Percentiles rank a stretch among this genome's conserved stretches.
These are phyloP conservation scores for Chrysoporthe austroafricana DNA, from an alignment of 2,329 filamentous ascomycete species.

Conservation along the genomic window DNA sequence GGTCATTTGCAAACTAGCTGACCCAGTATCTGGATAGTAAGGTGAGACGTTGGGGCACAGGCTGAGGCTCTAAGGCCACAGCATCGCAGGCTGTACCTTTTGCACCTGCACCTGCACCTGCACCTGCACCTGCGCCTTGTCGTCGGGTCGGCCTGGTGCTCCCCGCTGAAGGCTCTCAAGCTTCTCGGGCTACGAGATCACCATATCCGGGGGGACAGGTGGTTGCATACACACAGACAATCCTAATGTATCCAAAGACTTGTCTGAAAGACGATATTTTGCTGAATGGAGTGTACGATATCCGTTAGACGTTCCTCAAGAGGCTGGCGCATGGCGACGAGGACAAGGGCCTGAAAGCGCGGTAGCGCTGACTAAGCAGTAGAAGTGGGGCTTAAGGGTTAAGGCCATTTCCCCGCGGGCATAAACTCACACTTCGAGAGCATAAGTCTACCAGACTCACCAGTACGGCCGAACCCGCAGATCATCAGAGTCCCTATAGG, in stretches of 20 bases:
- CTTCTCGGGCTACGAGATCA: not conserved
- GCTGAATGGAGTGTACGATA: not conserved
- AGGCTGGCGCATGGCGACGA: not conserved
- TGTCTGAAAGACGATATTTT: not conserved
- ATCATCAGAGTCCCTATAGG: not conserved
- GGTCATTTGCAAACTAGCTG: constrained; percentile 34
- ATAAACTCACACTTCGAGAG: not conserved
- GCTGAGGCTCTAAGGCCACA: not conserved
- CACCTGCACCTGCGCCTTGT: not conserved
- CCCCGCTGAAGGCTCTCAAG: not conserved
- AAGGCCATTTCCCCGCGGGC: not conserved
- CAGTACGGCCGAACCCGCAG: not conserved
- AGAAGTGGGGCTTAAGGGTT: not conserved
- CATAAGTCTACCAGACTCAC: not conserved
- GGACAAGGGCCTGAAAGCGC: not conserved
- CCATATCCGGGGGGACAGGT: not conserved
- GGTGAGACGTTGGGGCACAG: not conserved
- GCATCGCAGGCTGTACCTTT: not conserved
- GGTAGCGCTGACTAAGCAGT: not conserved
- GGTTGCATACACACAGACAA: not conserved
- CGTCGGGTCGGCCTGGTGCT: not conserved
- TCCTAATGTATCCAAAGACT: not conserved
- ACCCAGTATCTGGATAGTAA: no score
- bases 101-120: no score
- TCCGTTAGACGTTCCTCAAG: not conserved